Conservation (phyloP, 495 filamentous ascomycete species). For the Apodospora peruviana region DNA sequence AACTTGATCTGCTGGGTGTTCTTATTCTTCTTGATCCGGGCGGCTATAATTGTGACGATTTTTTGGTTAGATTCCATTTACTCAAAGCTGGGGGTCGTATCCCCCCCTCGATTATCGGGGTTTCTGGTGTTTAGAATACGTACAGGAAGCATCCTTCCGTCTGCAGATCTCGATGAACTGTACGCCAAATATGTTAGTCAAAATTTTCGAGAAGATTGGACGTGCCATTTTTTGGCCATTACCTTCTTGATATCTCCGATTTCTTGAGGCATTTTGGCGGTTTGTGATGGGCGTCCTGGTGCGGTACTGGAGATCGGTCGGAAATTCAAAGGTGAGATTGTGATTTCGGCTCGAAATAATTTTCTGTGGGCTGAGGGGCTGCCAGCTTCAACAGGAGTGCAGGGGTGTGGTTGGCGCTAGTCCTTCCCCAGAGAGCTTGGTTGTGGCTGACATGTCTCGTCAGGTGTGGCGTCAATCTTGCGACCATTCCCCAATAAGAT, state of each 20-base stretch:
- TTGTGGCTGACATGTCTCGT: slow-evolving; percentile 11
- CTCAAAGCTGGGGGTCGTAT: not conserved
- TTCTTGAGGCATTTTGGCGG: slow-evolving; percentile 87
- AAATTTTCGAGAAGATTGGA: not conserved
- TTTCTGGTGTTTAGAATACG: slow-evolving; percentile 25
- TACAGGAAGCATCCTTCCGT: slow-evolving; percentile 97
- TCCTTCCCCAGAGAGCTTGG: not conserved
- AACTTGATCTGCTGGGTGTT: slow-evolving; percentile 91
- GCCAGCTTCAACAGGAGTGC: not conserved
- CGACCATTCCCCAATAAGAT: no score
- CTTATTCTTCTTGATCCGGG: slow-evolving; percentile 95
- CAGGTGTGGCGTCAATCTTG: slow-evolving; percentile 10
- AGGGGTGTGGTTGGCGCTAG: not conserved
- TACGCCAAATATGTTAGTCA: slow-evolving; percentile 26
- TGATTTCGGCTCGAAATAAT: slow-evolving; percentile 26
- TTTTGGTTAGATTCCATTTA: slow-evolving; percentile 33
- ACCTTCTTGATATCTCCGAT: slow-evolving; percentile 94
- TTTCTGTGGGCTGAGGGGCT: slow-evolving; percentile 24
- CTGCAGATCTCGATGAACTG: slow-evolving; percentile 99
- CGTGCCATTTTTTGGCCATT: slow-evolving; percentile 8
- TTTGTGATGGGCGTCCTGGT: slow-evolving; percentile 25
- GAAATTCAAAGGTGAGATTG: slow-evolving; percentile 18
- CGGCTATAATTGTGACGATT: slow-evolving; percentile 51
- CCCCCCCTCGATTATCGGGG: not conserved
- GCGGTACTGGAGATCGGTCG: slow-evolving; percentile 14